Evolutionary conservation across 2,329 filamentous ascomycete species (phyloP).

Genomic region (Aspergillus aculeatinus): DNA sequence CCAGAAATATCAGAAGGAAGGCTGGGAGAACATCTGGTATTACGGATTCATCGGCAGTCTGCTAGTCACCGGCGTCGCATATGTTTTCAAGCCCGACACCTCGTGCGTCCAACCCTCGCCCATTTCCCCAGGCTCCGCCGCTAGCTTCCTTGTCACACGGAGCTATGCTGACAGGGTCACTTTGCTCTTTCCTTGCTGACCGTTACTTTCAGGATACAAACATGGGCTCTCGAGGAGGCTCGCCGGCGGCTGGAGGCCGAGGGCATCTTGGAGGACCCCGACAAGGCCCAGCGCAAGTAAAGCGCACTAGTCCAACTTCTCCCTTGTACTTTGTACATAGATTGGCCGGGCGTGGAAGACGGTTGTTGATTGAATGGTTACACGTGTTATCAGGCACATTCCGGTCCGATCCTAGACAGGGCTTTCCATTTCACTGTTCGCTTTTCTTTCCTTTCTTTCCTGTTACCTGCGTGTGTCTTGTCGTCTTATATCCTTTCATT

Average conservation of each 20-base stretch:
- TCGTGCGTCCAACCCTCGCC: conserved; percentile 66
- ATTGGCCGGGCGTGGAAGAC: conserved; percentile 33
- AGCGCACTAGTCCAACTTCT: conserved; percentile 22
- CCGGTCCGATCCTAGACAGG: conserved; percentile 36
- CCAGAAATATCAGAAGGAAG: conserved; percentile 93
- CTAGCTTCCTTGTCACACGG: not conserved
- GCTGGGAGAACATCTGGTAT: conserved; percentile 86
- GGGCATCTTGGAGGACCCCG: conserved; percentile 83
- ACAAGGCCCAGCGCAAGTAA: conserved; percentile 56
- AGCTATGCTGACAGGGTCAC: not conserved
- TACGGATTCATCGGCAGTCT: conserved; percentile 82
- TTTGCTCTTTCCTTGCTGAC: conserved; percentile 21
- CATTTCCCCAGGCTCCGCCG: not conserved
- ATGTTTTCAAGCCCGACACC: conserved; percentile 97
- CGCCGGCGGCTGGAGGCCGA: conserved; percentile 92
- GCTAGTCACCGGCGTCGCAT: conserved; percentile 70
- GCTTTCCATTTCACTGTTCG: conserved; percentile 29
- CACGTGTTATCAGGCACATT: conserved; percentile 32
- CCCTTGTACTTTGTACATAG: conserved; percentile 45
- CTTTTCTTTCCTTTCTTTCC: conserved; percentile 25
- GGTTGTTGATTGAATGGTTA: conserved; percentile 31
- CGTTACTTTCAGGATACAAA: conserved; percentile 75
- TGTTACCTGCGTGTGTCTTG: conserved; percentile 24
- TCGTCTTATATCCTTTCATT: conserved; percentile 20
- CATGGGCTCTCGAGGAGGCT: conserved; percentile 97